A percentile compares a stretch with the other conserved stretches of the same genome.
Evolutionary conservation across 2,329 filamentous ascomycete genomes (phyloP).

Genomic region (Xylariaceae sp.): DNA sequence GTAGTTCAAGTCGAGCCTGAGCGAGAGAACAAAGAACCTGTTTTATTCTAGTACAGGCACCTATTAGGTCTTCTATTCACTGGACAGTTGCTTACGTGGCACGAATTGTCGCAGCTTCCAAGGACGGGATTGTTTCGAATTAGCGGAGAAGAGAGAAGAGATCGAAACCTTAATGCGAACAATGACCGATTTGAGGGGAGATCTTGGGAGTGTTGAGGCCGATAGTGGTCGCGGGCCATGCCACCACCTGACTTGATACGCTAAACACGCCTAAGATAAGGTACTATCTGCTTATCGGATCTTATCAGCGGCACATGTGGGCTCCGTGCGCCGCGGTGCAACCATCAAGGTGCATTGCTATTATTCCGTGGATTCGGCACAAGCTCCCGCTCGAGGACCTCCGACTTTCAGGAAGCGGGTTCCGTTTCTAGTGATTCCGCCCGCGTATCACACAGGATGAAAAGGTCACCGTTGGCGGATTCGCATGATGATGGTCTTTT

Average conservation of each 20-base stretch:
- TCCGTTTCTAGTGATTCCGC: no score
- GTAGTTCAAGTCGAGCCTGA: neutral
- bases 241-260: neutral
- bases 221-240: neutral
- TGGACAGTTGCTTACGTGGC: neutral
- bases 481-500: no score
- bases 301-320: constrained; percentile 23
- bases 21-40: neutral
- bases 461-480: no score
- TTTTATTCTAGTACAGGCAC: neutral
- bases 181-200: constrained; percentile 11
- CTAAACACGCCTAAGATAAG: neutral
- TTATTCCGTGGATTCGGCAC: no score
- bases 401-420: no score
- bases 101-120: neutral
- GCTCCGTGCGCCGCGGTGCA: no score
- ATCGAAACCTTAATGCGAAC: neutral
- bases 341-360: no score
- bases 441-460: no score
- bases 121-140: neutral
- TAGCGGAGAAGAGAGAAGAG: neutral
- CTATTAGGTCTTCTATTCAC: neutral
- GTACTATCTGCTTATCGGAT: constrained; percentile 8
- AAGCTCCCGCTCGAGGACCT: no score
- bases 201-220: constrained; percentile 11